Percentiles rank a stretch among this genome's conserved stretches.
Conservation (phyloP, 768 basidiomycete species). For the Hypholoma sublateritium region DNA sequence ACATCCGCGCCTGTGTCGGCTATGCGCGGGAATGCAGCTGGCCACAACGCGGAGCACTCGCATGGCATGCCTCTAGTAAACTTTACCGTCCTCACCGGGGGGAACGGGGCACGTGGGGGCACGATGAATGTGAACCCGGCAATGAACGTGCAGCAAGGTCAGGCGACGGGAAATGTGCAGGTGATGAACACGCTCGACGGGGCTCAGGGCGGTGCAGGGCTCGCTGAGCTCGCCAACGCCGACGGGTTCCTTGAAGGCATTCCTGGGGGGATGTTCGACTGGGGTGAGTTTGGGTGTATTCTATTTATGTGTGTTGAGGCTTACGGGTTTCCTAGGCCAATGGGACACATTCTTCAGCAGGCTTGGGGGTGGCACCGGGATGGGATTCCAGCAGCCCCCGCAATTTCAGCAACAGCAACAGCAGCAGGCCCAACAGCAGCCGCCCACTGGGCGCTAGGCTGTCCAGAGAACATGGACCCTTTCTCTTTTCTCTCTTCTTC, state of each 20-base stretch:
- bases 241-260: constrained; percentile 79
- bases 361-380: constrained; percentile 31
- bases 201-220: constrained; percentile 48
- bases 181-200: constrained; percentile 76
- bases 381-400: constrained; percentile 23
- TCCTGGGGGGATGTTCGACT: constrained; percentile 85
- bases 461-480: not conserved
- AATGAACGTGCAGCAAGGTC: constrained; percentile 49
- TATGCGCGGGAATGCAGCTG: constrained; percentile 14
- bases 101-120: constrained; percentile 25
- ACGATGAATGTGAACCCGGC: constrained; percentile 72
- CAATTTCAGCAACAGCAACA: constrained; percentile 18
- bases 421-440: constrained; percentile 9
- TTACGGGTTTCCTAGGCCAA: constrained; percentile 52
- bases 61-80: constrained; percentile 47
- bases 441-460: not conserved
- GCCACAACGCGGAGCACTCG: constrained; percentile 21
- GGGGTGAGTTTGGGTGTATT: constrained; percentile 49
- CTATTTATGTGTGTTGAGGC: not conserved
- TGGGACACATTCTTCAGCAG: constrained; percentile 83
- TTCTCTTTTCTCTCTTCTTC: not conserved
- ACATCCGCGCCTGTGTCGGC: constrained; percentile 19
- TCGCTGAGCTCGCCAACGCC: constrained; percentile 66
- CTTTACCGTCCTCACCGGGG: constrained; percentile 48
- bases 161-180: constrained; percentile 56